phyloP scores from a whole-genome alignment of 1,284 basidiomycete genomes.

The Hemileia vastatrix region DNA sequence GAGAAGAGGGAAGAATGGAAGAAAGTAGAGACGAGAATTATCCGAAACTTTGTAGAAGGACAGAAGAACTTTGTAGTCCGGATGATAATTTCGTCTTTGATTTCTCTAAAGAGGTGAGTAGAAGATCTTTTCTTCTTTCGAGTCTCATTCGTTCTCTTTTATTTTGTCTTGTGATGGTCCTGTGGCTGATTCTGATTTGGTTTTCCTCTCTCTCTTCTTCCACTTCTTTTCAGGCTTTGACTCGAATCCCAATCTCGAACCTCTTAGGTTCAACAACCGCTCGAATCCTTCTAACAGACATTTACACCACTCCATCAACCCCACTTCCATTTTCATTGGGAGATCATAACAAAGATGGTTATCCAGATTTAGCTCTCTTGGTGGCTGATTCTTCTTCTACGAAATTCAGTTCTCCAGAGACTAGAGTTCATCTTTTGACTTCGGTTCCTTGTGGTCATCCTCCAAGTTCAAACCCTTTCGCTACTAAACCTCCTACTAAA shows the following conservation, averaged over 20 bases:
- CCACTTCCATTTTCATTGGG: constrained; percentile 74
- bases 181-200: too few relatives aligned
- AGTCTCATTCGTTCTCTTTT: too few relatives aligned
- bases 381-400: constrained; percentile 43
- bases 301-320: constrained; percentile 46
- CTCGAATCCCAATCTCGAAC: constrained; percentile 57
- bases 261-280: too few relatives aligned
- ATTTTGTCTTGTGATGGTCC: too few relatives aligned
- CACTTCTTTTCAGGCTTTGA: constrained; percentile 59
- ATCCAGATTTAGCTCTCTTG: constrained; percentile 78
- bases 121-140: too few relatives aligned
- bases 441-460: constrained; percentile 31
- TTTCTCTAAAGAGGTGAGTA: too few relatives aligned
- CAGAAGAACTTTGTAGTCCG: constrained; percentile 27
- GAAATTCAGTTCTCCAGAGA: constrained; percentile 26
- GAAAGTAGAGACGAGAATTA: not conserved
- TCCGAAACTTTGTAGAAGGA: constrained; percentile 22
- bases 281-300: constrained; percentile 26
- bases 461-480: not conserved
- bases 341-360: constrained; percentile 88
- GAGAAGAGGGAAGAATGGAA: not conserved
- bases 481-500: not conserved
- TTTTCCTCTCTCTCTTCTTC: too few relatives aligned
- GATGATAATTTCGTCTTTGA: constrained; percentile 37
- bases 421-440: constrained; percentile 34